Evolutionary conservation across 768 basidiomycete genomes (phyloP), one percentile per base, ranked within the genome.

Genomic region (Leucosporidium scottii): DNA sequence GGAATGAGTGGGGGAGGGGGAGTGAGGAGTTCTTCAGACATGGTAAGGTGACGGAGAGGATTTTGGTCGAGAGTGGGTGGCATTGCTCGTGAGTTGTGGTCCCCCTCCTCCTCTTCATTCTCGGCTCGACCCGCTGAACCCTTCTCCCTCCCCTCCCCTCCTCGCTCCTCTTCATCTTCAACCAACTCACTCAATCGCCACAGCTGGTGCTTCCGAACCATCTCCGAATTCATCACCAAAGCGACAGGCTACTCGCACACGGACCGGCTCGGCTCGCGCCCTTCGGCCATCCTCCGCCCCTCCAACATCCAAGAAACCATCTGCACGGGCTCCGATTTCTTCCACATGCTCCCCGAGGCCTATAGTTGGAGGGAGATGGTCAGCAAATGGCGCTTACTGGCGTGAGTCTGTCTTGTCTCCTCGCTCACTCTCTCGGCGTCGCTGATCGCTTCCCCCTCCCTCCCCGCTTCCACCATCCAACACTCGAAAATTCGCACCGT

Each of bases 41-140:
- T 51, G 65, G 69, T 36, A 71, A 71, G 28, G 69, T 71, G 3
- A 67, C 69, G 1, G 66, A 71, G 23, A 62, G 76, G 48, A 77
- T 83, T 13, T 82, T 87, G 47, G 83, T 84, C 27, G 85, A 87
- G 75, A 78, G 84, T n/a, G 86, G 85, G 1, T 87, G 85, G 85
- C 85, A 87, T 73, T 86, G 85, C 78, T 72, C 70, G 73, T 72
- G 23, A 51, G 68, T 51, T 51, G 13, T 21, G 21, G 17, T 4
- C 18, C 18, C 18, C 49, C 7, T 5, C n/a, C 5, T 18, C 12
- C 34, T 36, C 34, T 36, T 36, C 34, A 5, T 36, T 36, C 13
- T 44, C 39, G 39, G 39, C 39, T 44, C 39, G 39, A 13, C 39
- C 3, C 39, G 39, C 39, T 44, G 39, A 44, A 6, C 39, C 39